Conservation (phyloP, 306 rosid genomes). For the Pterocarpus macrocarpus region DNA sequence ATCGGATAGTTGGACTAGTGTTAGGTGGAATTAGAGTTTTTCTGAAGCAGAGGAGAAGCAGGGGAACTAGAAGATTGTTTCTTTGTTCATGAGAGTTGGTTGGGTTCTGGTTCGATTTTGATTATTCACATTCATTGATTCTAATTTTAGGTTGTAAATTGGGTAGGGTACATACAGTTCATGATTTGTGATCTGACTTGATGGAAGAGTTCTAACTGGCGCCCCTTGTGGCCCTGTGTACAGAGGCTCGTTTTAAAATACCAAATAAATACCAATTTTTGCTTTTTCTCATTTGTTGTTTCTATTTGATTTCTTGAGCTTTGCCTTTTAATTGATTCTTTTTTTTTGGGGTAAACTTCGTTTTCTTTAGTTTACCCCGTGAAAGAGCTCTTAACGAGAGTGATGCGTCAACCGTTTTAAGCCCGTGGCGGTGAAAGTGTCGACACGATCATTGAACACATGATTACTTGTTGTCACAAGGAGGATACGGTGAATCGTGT, state of each 20-base stretch:
- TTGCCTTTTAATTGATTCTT: background rate
- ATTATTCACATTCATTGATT: slow-evolving; percentile 33
- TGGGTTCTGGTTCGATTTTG: slow-evolving; percentile 43
- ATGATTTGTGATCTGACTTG: slow-evolving; percentile 29
- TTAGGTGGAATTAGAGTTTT: slow-evolving; percentile 52
- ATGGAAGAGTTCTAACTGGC: slow-evolving; percentile 48
- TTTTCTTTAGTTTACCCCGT: background rate
- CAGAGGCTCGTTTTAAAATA: slow-evolving; percentile 34
- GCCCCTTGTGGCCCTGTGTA: slow-evolving; percentile 44
- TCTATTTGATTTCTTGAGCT: background rate
- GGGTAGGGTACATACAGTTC: slow-evolving; percentile 19
- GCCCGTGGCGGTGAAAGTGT: slow-evolving; percentile 10
- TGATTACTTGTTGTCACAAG: slow-evolving; percentile 20
- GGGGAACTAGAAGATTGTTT: slow-evolving; percentile 6
- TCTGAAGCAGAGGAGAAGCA: slow-evolving; percentile 8
- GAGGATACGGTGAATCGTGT: slow-evolving; percentile 3
- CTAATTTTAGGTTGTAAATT: slow-evolving; percentile 41
- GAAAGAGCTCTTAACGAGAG: background rate
- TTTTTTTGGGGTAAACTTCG: background rate
- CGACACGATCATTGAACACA: slow-evolving; percentile 38
- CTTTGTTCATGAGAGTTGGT: background rate
- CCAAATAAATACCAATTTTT: slow-evolving; percentile 2
- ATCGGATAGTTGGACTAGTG: slow-evolving; percentile 66
- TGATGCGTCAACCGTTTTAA: background rate
- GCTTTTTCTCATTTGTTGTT: background rate